Conservation (phyloP, 495 filamentous ascomycete genomes). For the Aspergillus conjunctus region DNA sequence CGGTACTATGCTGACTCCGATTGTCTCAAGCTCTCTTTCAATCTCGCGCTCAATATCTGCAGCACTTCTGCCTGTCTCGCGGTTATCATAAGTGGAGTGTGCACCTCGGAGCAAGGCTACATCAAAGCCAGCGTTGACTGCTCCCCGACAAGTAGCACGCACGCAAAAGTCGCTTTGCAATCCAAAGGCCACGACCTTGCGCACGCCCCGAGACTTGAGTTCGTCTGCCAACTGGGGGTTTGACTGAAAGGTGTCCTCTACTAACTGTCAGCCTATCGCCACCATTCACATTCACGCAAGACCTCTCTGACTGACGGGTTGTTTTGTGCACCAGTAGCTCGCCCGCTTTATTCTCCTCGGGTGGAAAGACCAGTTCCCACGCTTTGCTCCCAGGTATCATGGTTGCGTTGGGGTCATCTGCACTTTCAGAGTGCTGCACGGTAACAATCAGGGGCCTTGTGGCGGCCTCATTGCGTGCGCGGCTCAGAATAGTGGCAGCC, state of each 20-base stretch:
- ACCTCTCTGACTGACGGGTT: neutral
- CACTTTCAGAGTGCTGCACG: slow-evolving; percentile 5
- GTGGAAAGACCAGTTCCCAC: slow-evolving; percentile 8
- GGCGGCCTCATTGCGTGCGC: neutral
- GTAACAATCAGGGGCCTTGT: neutral
- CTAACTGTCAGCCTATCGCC: neutral
- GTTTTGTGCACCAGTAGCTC: slow-evolving; percentile 4
- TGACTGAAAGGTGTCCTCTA: slow-evolving; percentile 11
- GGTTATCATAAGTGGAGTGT: slow-evolving; percentile 9
- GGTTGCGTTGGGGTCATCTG: neutral
- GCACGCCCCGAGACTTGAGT: neutral
- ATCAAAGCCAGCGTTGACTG: slow-evolving; percentile 6
- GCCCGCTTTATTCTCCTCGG: neutral
- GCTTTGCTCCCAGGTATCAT: slow-evolving; percentile 1
- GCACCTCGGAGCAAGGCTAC: slow-evolving; percentile 7
- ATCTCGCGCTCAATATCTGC: slow-evolving; percentile 11
- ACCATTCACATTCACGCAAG: neutral
- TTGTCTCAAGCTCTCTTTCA: neutral
- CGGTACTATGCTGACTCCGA: neutral
- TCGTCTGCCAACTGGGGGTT: neutral
- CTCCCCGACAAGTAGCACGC: slow-evolving; percentile 8
- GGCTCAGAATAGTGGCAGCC: neutral
- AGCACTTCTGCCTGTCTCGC: neutral
- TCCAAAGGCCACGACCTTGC: slow-evolving; percentile 7
- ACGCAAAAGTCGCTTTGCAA: slow-evolving; percentile 9